These are phyloP conservation scores for Echinochloa phyllopogon DNA, from an alignment of 176 grass and related monocot species.

Conservation along the genomic window DNA sequence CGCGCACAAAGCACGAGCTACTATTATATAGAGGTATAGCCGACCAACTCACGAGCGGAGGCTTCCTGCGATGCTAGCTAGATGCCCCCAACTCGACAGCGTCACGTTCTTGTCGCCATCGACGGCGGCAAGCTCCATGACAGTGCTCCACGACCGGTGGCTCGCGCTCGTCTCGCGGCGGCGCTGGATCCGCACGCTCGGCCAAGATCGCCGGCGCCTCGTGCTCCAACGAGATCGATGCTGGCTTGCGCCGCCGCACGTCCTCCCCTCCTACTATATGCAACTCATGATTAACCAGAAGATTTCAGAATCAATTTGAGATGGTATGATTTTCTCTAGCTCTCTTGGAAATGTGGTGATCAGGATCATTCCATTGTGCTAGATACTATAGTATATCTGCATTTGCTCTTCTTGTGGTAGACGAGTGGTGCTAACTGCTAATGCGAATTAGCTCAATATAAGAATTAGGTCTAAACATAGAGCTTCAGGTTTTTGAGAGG, in stretches of 20 bases:
- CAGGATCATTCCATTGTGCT: not conserved
- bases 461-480: not conserved
- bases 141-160: no score
- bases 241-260: no score
- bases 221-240: no score
- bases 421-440: not conserved
- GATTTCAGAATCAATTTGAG: not conserved
- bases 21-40: not conserved
- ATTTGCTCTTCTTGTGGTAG: not conserved
- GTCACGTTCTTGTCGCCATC: no score
- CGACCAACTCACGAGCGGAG: not conserved
- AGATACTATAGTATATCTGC: not conserved
- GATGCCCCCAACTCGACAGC: no score
- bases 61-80: no score
- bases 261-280: no score
- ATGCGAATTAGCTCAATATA: not conserved
- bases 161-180: no score
- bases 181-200: not conserved
- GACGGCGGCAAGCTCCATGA: not conserved
- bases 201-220: not conserved
- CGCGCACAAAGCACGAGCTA: not conserved
- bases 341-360: not conserved
- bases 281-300: not conserved
- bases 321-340: not conserved
- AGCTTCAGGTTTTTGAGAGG: not conserved